These are phyloP conservation scores for Fusarium paranaense DNA, from an alignment of 2,329 filamentous ascomycete species.

Conservation along the genomic window DNA sequence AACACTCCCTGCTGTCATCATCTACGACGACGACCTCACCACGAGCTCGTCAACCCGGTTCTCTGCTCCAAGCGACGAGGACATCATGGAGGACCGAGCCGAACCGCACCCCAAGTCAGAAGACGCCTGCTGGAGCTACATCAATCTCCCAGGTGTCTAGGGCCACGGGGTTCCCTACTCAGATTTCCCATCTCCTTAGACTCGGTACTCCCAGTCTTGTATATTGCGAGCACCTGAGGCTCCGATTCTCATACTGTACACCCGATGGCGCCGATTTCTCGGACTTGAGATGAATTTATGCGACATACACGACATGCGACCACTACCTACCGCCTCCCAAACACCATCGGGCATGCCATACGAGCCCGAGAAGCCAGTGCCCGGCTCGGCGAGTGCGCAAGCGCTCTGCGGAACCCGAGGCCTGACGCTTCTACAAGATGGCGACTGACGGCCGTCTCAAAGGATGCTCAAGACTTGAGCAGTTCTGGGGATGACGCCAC, in stretches of 20 bases:
- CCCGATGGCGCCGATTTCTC: constrained; percentile 25
- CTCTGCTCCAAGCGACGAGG: constrained; percentile 42
- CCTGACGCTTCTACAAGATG: constrained; percentile 10
- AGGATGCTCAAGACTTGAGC: constrained; percentile 2
- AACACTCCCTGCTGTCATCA: constrained; percentile 48
- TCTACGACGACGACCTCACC: constrained; percentile 54
- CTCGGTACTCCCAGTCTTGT: constrained; percentile 4
- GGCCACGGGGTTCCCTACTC: not conserved
- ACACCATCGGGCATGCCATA: not conserved
- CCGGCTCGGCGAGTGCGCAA: not conserved
- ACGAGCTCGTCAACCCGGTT: constrained; percentile 42
- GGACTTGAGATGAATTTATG: constrained; percentile 24
- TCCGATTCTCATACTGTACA: constrained; percentile 21
- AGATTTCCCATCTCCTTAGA: constrained; percentile 4
- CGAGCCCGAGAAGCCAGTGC: not conserved
- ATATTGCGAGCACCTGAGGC: constrained; percentile 7
- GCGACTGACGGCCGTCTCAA: not conserved
- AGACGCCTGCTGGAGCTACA: constrained; percentile 50
- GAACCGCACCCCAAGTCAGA: constrained; percentile 34
- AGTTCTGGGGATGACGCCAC: constrained; percentile 3
- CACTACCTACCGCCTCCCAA: not conserved
- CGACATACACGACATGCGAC: constrained; percentile 11
- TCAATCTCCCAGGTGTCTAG: constrained; percentile 52
- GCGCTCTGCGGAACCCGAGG: not conserved
- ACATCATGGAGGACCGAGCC: constrained; percentile 29